Percentiles rank a stretch among this genome's conserved stretches.
These are phyloP conservation scores for Kwoniella europaea DNA, from an alignment of 768 basidiomycete species.

Conservation along the genomic window DNA sequence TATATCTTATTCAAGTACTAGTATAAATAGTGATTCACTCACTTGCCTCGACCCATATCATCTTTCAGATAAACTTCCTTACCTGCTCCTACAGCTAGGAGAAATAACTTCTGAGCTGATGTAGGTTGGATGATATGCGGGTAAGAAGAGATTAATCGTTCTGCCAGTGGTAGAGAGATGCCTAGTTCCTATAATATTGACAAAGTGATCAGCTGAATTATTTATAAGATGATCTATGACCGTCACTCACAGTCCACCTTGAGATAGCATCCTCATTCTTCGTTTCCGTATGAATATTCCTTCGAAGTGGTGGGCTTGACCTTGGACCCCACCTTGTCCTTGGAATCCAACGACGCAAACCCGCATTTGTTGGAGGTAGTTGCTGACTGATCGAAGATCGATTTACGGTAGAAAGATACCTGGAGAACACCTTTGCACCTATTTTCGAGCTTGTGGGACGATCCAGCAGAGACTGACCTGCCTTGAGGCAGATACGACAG, in stretches of 20 bases:
- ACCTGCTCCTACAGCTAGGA: constrained; percentile 16
- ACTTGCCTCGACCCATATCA: constrained; percentile 38
- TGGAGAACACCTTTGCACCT: constrained; percentile 9
- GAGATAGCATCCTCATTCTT: neutral
- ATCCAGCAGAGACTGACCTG: neutral
- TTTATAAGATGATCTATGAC: neutral
- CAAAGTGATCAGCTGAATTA: neutral
- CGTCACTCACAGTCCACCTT: constrained; percentile 3
- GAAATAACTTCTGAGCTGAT: constrained; percentile 26
- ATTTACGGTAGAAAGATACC: neutral
- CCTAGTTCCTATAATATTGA: constrained; percentile 3
- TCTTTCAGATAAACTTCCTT: constrained; percentile 34
- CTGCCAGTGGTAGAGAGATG: neutral
- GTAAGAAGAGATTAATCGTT: constrained; percentile 4
- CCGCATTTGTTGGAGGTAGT: too few relatives aligned
- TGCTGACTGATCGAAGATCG: neutral
- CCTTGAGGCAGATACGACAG: neutral
- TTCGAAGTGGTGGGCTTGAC: neutral
- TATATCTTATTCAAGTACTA: neutral
- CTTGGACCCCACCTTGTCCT: neutral
- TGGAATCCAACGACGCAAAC: too few relatives aligned
- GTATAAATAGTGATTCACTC: constrained; percentile 5
- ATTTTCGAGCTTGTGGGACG: constrained; percentile 5
- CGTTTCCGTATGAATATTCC: neutral
- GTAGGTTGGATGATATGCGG: constrained; percentile 30